These are phyloP conservation scores for Anisodus acutangulus DNA, from an alignment of 257 asterid species.

Conservation along the genomic window DNA sequence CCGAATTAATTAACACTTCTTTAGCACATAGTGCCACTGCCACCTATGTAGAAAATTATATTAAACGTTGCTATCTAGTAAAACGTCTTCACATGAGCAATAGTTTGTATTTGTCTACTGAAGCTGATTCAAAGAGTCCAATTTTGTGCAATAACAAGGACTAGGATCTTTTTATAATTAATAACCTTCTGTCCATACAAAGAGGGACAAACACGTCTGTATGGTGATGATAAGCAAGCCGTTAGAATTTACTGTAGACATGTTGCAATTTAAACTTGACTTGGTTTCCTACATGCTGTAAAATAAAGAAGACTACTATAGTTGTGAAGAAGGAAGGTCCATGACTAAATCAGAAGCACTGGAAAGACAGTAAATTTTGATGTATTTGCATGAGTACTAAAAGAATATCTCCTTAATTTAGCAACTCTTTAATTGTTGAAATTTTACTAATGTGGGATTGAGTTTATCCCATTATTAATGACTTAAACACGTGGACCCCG, in stretches of 20 bases:
- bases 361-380: background rate
- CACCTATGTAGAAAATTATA: background rate
- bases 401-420: no score
- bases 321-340: background rate
- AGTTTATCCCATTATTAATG: no score
- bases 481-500: no score
- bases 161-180: background rate
- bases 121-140: constrained; percentile 13
- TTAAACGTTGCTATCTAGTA: background rate
- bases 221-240: background rate
- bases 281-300: background rate
- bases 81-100: constrained; percentile 1
- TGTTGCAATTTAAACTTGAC: constrained; percentile 6
- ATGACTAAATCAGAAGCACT: background rate
- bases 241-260: background rate
- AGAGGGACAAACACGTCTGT: background rate
- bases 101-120: background rate
- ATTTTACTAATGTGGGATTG: no score
- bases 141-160: constrained; percentile 6
- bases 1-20: background rate
- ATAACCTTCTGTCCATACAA: background rate
- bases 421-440: no score
- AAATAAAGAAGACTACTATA: background rate
- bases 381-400: background rate
- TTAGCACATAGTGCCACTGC: background rate